Percentiles rank a stretch among this genome's conserved stretches.
These are phyloP conservation scores for Tilletia indica DNA, from an alignment of 1,284 basidiomycete genomes.

Conservation along the genomic window DNA sequence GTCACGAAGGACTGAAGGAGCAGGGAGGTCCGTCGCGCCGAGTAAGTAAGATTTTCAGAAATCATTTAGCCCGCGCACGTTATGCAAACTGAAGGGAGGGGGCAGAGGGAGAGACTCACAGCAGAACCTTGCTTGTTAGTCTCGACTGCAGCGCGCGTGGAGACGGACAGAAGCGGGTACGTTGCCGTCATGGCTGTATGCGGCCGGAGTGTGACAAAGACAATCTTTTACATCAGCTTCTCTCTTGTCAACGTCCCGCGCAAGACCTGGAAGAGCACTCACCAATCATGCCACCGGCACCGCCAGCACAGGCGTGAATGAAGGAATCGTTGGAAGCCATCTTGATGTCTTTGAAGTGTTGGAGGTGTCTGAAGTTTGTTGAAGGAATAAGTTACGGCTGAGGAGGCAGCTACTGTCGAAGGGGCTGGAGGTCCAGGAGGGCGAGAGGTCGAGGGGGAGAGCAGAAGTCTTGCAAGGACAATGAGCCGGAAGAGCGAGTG, in stretches of 20 bases:
- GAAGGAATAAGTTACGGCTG: not conserved
- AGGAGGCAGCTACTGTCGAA: not conserved
- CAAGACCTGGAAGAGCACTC: not conserved
- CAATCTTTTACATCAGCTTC: too few relatives aligned
- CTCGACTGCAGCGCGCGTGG: conserved; percentile 87
- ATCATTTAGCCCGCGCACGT: not conserved
- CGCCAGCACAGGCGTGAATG: conserved; percentile 85
- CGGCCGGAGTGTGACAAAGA: not conserved
- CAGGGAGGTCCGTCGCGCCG: not conserved
- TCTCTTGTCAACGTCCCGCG: too few relatives aligned
- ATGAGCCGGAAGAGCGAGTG: not conserved
- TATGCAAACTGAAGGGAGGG: too few relatives aligned
- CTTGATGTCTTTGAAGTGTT: not conserved
- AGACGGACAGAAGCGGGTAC: conserved; percentile 80
- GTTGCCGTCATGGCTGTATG: conserved; percentile 33
- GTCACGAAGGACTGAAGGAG: conserved; percentile 27
- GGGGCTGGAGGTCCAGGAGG: not conserved
- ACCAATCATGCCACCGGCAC: conserved; percentile 76
- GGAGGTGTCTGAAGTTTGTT: not conserved
- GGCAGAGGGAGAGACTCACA: conserved; percentile 59
- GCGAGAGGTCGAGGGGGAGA: not conserved
- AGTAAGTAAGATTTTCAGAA: too few relatives aligned
- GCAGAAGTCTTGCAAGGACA: not conserved
- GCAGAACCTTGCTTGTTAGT: conserved; percentile 71
- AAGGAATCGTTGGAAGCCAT: conserved; percentile 65